Conservation (phyloP, 306 rosid species). For the Boehmeria nivea region DNA sequence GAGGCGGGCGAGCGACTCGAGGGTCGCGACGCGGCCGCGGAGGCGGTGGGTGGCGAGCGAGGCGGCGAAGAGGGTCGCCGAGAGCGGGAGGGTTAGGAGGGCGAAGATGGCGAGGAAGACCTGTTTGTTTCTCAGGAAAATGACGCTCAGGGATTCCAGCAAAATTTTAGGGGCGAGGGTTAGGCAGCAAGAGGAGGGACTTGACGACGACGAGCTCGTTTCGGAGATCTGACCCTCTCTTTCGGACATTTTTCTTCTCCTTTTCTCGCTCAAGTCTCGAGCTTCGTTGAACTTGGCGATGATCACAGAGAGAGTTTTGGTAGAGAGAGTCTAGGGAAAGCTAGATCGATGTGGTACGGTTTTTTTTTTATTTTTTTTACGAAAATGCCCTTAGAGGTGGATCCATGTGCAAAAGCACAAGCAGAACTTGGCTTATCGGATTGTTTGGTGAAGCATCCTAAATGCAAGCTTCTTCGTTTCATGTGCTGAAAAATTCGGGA, state of each 20-base stretch:
- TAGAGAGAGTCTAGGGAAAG: not conserved
- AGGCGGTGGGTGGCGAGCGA: constrained; percentile 39
- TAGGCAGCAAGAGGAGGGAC: not conserved
- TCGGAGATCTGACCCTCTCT: constrained; percentile 4
- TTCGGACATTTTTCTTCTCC: constrained; percentile 33
- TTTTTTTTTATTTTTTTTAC: not conserved
- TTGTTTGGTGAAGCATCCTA: no score
- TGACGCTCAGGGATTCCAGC: constrained; percentile 34
- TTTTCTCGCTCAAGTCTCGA: not conserved
- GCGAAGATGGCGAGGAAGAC: constrained; percentile 40
- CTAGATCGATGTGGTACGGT: not conserved
- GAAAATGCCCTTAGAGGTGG: not conserved
- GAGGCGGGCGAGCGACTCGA: constrained; percentile 55
- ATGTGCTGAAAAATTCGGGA: no score
- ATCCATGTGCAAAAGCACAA: no score
- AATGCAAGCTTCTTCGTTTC: no score
- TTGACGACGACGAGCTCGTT: not conserved
- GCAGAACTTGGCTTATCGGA: no score
- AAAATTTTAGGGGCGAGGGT: constrained; percentile 22
- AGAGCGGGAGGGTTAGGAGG: constrained; percentile 54
- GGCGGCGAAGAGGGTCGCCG: constrained; percentile 43
- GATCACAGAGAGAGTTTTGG: not conserved
- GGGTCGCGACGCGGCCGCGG: constrained; percentile 46
- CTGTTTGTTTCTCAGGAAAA: constrained; percentile 34
- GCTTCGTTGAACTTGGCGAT: not conserved